These are phyloP conservation scores for Alternaria consortialis DNA, from an alignment of 2,329 filamentous ascomycete genomes.

Conservation along the genomic window DNA sequence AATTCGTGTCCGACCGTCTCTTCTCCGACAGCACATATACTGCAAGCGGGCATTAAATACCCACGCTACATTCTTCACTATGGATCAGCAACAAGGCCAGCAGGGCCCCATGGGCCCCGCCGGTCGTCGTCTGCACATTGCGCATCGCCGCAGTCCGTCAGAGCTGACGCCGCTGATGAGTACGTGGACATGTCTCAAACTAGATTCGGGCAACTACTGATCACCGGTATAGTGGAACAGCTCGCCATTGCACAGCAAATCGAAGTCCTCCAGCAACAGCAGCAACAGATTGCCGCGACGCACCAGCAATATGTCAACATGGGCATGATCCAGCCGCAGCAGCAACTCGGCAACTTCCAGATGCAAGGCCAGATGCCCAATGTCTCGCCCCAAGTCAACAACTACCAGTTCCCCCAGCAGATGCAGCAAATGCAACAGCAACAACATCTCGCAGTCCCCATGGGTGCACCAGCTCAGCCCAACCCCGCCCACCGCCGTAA, in stretches of 20 bases:
- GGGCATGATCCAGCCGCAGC: slow-evolving; percentile 89
- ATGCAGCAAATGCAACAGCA: slow-evolving; percentile 62
- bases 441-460: slow-evolving; percentile 71
- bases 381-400: slow-evolving; percentile 75
- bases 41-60: slow-evolving; percentile 36
- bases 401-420: slow-evolving; percentile 85
- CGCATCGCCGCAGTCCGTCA: slow-evolving; percentile 94
- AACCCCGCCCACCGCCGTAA: slow-evolving; percentile 88
- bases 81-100: slow-evolving; percentile 63
- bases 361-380: slow-evolving; percentile 79
- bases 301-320: slow-evolving; percentile 98
- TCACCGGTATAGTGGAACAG: slow-evolving; percentile 79
- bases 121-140: slow-evolving; percentile 94
- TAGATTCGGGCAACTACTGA: slow-evolving; percentile 31
- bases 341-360: slow-evolving; percentile 69
- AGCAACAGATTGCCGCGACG: slow-evolving; percentile 95
- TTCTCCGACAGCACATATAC: slow-evolving; percentile 33
- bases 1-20: slow-evolving; percentile 36
- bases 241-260: slow-evolving; percentile 98
- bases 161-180: slow-evolving; percentile 98
- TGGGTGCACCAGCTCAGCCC: slow-evolving; percentile 80
- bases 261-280: slow-evolving; percentile 94
- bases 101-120: slow-evolving; percentile 72
- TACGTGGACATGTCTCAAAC: slow-evolving; percentile 65
- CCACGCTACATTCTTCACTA: slow-evolving; percentile 39